These are phyloP conservation scores for Ceriops tagal DNA, from an alignment of 345 rosid species.

Conservation along the genomic window DNA sequence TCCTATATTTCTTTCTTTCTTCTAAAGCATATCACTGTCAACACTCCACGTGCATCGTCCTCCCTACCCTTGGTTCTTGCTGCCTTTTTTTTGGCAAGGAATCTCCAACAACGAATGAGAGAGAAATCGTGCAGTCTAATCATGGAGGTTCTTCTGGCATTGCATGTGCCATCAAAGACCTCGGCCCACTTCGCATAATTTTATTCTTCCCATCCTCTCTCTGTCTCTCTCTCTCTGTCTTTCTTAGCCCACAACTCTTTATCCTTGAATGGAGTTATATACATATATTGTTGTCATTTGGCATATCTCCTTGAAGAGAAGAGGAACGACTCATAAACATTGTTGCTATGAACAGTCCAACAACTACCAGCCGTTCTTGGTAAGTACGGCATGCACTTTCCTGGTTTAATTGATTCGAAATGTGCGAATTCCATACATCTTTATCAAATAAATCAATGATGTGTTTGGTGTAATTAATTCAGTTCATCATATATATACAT, in stretches of 20 bases:
- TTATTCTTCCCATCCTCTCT: conserved; percentile 14
- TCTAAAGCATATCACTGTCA: conserved; percentile 17
- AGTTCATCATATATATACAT: background rate
- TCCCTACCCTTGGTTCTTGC: conserved; percentile 32
- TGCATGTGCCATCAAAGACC: conserved; percentile 51
- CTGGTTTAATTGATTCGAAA: background rate
- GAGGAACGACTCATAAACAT: background rate
- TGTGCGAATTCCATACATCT: background rate
- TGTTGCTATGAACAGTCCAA: conserved; percentile 34
- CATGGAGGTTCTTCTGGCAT: conserved; percentile 51
- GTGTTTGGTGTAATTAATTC: background rate
- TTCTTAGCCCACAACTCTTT: conserved; percentile 3
- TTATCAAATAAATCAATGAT: background rate
- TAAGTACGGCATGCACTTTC: conserved; percentile 5
- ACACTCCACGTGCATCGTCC: conserved; percentile 61
- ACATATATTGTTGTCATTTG: background rate
- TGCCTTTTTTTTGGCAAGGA: conserved; percentile 31
- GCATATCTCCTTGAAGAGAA: conserved; percentile 6
- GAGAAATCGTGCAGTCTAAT: conserved; percentile 39
- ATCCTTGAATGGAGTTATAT: background rate
- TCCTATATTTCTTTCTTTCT: background rate
- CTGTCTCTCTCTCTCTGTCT: background rate
- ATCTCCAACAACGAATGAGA: conserved; percentile 20
- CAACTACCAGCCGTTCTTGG: conserved; percentile 45
- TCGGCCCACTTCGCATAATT: conserved; percentile 50